Evolutionary conservation across 2,329 filamentous ascomycete genomes (phyloP).

Genomic region (Diaporthe sp.): DNA sequence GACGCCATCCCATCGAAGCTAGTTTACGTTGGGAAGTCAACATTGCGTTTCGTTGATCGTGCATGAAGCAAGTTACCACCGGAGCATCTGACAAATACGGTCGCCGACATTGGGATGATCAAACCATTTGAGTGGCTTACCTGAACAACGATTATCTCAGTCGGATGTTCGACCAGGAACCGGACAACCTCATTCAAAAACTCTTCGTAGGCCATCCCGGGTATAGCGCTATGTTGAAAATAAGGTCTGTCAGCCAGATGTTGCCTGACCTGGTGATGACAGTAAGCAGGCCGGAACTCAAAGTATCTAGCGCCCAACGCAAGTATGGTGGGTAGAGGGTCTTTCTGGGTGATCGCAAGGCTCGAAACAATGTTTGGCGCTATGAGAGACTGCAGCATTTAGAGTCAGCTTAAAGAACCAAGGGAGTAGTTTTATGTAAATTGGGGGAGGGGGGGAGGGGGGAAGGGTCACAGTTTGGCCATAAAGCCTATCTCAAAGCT

Average conservation of each 20-base stretch:
- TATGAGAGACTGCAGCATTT: slow-evolving; percentile 37
- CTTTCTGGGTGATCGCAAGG: slow-evolving; percentile 62
- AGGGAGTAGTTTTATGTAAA: too few species aligned
- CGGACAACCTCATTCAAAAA: slow-evolving; percentile 53
- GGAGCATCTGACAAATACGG: too few species aligned
- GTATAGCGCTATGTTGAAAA: slow-evolving; percentile 62
- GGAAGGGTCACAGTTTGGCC: too few species aligned
- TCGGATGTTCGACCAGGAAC: slow-evolving; percentile 52
- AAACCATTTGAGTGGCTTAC: slow-evolving; percentile 42
- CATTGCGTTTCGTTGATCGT: too few species aligned
- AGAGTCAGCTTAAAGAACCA: too few species aligned
- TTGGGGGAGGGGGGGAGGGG: too few species aligned
- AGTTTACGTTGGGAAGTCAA: slow-evolving; percentile 13
- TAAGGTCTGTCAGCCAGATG: slow-evolving; percentile 57
- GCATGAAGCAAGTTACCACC: neutral
- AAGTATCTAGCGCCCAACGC: slow-evolving; percentile 61
- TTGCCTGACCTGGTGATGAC: slow-evolving; percentile 52
- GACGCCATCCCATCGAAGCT: slow-evolving; percentile 55
- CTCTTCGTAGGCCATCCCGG: slow-evolving; percentile 57
- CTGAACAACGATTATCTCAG: slow-evolving; percentile 61
- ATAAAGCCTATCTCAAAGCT: too few species aligned
- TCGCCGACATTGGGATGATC: neutral
- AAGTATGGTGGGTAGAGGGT: slow-evolving; percentile 55
- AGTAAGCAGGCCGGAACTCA: slow-evolving; percentile 61
- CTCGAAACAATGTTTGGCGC: slow-evolving; percentile 57